These are phyloP conservation scores for Ophiostoma himal-ulmi DNA, from an alignment of 2,329 filamentous ascomycete genomes.

Conservation along the genomic window DNA sequence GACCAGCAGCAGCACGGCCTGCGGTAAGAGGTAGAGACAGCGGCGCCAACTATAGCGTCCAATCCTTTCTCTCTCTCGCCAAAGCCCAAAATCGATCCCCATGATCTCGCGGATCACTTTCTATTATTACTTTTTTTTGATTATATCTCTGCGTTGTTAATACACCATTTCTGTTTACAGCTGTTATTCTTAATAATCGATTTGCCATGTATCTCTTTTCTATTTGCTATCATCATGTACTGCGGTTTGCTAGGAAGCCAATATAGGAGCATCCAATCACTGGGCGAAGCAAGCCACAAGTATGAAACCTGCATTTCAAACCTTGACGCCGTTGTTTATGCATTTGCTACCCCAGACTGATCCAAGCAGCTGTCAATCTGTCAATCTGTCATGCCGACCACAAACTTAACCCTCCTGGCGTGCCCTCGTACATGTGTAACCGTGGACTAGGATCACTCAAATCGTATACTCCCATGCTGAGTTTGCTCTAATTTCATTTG, in stretches of 20 bases:
- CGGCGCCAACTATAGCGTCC: background rate
- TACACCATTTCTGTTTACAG: background rate
- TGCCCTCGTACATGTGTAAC: background rate
- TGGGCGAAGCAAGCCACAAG: too few species aligned
- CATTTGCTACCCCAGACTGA: background rate
- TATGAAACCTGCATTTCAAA: too few species aligned
- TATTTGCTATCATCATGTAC: background rate
- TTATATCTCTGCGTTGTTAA: background rate
- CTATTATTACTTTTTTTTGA: background rate
- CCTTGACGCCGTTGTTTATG: too few species aligned
- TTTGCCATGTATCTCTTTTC: background rate
- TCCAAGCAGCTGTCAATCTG: background rate
- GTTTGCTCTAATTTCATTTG: too few species aligned
- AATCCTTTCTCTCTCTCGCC: background rate
- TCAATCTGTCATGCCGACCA: background rate
- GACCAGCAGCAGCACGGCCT: slow-evolving; percentile 26
- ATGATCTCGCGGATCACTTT: background rate
- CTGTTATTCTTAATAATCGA: background rate
- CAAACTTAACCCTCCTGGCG: background rate
- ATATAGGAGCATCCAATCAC: too few species aligned
- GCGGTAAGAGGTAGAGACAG: slow-evolving; percentile 18
- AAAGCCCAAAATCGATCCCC: background rate
- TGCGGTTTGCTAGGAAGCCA: background rate
- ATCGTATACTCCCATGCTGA: background rate
- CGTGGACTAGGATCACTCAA: background rate